Evolutionary conservation across 192 early-diverging fungal genomes (phyloP), one percentile per base, ranked within the genome.

Genomic region (Podila verticillata): DNA sequence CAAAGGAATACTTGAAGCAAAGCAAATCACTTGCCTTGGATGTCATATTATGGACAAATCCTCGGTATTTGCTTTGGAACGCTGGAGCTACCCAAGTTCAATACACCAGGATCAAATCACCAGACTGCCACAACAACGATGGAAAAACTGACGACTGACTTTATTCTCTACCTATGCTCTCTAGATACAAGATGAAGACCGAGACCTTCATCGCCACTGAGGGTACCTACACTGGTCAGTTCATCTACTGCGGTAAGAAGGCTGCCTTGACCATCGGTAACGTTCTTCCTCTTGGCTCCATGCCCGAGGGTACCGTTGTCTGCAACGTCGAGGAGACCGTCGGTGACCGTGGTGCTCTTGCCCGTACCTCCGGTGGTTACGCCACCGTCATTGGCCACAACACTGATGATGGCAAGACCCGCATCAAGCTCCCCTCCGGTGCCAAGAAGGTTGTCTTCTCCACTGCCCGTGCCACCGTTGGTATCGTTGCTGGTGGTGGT

Each of bases 181-280:
- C 68, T 44, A 84, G 84, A 64, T 84, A 82, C 73, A 82, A 82
- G 74, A 78, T 72, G 61, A 74, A 68, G 57, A 68, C 72, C 60
- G 79, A 84, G 65, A 84, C 84, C 19, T 84, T 84, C 79, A 82
- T 84, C 71, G 84, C 84, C 56, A 84, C 84, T 72, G 75, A 99
- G 87, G 98, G 98, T 79, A 92, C 97, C 89, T 96, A 97, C 94
- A 98, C 98, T 62, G 98, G 98, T 59, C 97, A 98, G 90, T 99
- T 99, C 84, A 88, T 99, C 72, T 99, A 96, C 92, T 93, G 92
- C 87, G 98, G 98, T 81, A 97, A 96, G 94, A 99, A 97, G 90
- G 93, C 93, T 26, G 73, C 90, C 62, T 89, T 98, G 54, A 90
- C 83, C 72, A 87, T 98, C 72, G 97, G 98, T 82, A 99, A 99